These are phyloP conservation scores for Beauveria bassiana DNA, from an alignment of 2,329 filamentous ascomycete species.

Conservation along the genomic window DNA sequence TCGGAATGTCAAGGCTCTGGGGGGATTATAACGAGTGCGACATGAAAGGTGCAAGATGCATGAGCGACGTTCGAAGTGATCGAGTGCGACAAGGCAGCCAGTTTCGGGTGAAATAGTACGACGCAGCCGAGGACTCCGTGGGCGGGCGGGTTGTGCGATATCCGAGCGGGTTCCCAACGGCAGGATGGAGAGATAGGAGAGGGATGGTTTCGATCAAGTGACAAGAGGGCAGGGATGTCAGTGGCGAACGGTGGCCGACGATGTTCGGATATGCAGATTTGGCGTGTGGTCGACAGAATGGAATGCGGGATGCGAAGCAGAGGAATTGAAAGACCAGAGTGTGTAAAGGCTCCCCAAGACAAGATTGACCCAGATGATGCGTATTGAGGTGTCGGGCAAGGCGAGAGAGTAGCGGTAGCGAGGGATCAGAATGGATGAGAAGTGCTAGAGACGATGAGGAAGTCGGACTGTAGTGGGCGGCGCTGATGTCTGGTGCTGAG, in stretches of 20 bases:
- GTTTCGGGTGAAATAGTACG: background rate
- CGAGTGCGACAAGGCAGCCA: background rate
- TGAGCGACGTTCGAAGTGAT: background rate
- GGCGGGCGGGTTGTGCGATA: background rate
- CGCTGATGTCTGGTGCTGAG: background rate
- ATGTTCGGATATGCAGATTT: background rate
- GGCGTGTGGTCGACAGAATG: background rate
- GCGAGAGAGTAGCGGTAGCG: no score
- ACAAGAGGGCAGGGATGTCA: background rate
- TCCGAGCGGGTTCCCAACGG: background rate
- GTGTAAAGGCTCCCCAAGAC: background rate
- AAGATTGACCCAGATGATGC: background rate
- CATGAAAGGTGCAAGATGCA: background rate
- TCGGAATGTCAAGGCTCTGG: background rate
- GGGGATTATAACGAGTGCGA: background rate
- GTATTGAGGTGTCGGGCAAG: background rate
- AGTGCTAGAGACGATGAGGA: background rate
- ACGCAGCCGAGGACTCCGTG: background rate
- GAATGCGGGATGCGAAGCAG: background rate
- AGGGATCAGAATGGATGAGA: no score
- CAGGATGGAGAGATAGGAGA: background rate
- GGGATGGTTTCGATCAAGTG: background rate
- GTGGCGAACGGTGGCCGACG: background rate
- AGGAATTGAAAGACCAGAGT: background rate
- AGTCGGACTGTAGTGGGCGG: background rate